These are phyloP conservation scores for Silene conica DNA, from an alignment of 148 eudicot genomes.

Conservation along the genomic window DNA sequence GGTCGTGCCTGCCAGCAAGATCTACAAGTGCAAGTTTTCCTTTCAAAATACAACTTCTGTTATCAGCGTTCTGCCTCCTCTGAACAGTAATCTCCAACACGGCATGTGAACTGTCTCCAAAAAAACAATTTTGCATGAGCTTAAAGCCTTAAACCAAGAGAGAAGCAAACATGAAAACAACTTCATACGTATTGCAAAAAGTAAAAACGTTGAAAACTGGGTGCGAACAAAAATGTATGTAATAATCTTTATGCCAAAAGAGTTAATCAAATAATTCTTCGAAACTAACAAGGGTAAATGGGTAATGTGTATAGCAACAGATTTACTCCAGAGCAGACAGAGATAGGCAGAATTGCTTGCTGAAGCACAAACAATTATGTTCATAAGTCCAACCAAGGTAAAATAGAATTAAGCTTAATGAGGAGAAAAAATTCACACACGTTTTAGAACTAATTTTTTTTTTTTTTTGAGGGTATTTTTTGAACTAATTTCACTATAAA, in stretches of 20 bases:
- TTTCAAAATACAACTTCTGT: conserved; percentile 53
- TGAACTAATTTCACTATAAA: too few species aligned
- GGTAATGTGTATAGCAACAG: too few species aligned
- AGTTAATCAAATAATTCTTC: background rate
- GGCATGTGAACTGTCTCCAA: conserved; percentile 62
- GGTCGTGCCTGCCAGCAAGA: conserved; percentile 79
- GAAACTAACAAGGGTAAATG: background rate
- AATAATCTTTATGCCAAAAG: too few species aligned
- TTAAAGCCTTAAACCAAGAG: conserved; percentile 11
- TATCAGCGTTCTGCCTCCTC: conserved; percentile 52
- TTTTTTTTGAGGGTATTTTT: too few species aligned
- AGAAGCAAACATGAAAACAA: background rate
- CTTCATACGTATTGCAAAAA: background rate
- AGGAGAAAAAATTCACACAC: background rate
- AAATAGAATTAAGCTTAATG: background rate
- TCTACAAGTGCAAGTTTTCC: conserved; percentile 91
- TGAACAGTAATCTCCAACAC: conserved; percentile 71
- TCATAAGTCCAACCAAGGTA: too few species aligned
- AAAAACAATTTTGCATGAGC: conserved; percentile 20
- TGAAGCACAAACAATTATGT: too few species aligned
- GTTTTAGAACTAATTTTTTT: too few species aligned
- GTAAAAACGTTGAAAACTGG: background rate
- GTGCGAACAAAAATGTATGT: background rate
- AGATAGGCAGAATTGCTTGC: too few species aligned
- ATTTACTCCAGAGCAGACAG: too few species aligned